Evolutionary conservation across 2,329 filamentous ascomycete genomes (phyloP), one percentile per base, ranked within the genome.

Genomic region (Thielaviopsis populi): DNA sequence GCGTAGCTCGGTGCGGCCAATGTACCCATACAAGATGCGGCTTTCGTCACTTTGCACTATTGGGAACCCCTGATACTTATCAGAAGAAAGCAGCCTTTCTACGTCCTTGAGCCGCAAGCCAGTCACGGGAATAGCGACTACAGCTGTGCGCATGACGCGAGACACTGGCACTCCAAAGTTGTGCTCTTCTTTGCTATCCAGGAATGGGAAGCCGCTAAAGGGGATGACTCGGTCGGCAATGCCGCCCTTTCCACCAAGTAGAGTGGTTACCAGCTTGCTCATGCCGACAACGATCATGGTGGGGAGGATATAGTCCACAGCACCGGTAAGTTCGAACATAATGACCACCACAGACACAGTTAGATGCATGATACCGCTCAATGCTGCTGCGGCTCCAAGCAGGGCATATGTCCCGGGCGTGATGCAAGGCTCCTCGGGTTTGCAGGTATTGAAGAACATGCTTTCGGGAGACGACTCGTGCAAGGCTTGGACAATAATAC

Each of bases 251-350:
- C 91, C 90, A 22, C 65, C 63, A 71, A 95, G 94, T 13, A 91
- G 80, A 68, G 95, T 90, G 67, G 88, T 86, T 58, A 99, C 89
- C 15, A 89, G 89, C 77, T 99, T 99, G 46, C 92, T 97, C 40
- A 96, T 88, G 59, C 94, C 94, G 1, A 97, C 94, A 0, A 97
- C 94, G 69, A 99, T 96, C 94, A 99, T 99, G 15, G 92, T 97
- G 0, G 94, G 94, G 33, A 99, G 77, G 68, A 99, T 97, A 71
- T 99, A 99, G 1, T 91, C 96, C 66, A 97, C 77, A 6, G 94
- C 94, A n/a, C 94, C 94, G 0, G 94, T 99, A 59, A 99, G 81
- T 74, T 99, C 94, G 71, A 97, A 97, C 94, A 99, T 97, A 74
- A 99, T 99, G 70, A 99, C 94, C 1, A 96, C 92, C 10, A 99